phyloP scores from a whole-genome alignment of 441 rosid species.

The Syzygium syzygioides region DNA sequence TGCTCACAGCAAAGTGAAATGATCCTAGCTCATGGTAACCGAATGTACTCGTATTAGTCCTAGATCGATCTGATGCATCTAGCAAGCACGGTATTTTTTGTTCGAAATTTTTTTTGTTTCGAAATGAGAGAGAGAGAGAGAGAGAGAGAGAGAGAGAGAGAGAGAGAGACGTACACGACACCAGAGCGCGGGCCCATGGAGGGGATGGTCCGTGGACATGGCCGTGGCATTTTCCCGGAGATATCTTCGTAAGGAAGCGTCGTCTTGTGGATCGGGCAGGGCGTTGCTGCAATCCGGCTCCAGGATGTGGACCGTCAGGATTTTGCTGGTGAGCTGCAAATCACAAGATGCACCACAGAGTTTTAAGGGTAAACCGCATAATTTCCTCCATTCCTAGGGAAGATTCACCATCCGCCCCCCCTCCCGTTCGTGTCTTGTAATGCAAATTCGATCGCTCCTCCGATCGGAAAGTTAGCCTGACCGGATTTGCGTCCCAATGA shows the following conservation, averaged over 20 bases:
- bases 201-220: not conserved
- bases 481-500: not conserved
- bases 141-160: not conserved
- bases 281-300: conserved; percentile 7
- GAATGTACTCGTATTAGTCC: not conserved
- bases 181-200: not conserved
- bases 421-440: not conserved
- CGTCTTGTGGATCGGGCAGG: not conserved
- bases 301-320: not conserved
- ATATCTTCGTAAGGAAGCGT: not conserved
- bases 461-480: not conserved
- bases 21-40: not conserved
- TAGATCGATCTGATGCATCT: not conserved
- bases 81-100: not conserved
- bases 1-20: not conserved
- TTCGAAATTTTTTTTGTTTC: too few species aligned
- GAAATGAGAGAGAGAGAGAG: too few species aligned
- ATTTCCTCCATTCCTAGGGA: not conserved
- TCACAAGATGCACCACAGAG: not conserved
- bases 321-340: conserved; percentile 8
- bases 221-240: not conserved
- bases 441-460: not conserved
- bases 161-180: conserved; percentile 1
- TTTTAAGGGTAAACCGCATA: not conserved
- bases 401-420: not conserved